A percentile compares a stretch with the other conserved stretches of the same genome.
Conservation (phyloP, 192 early-diverging fungal species). For the Mortierella antarctica region DNA sequence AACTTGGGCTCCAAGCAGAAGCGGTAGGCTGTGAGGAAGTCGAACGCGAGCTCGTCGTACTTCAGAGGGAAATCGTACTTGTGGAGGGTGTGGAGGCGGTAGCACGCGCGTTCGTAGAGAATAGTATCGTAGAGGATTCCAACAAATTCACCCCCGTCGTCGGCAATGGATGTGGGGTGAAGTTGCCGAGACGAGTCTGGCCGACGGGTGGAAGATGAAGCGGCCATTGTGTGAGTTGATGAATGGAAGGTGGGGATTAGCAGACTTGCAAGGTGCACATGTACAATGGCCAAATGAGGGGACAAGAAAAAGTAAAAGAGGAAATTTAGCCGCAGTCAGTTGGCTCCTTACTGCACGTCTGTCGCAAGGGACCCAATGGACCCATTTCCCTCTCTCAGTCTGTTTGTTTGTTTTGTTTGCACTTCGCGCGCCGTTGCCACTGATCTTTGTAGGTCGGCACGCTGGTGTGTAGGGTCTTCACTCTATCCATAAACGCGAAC, state of each 20-base stretch:
- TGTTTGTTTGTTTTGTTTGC: no score
- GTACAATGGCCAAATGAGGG: no score
- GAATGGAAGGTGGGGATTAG: not conserved
- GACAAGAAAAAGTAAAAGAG: no score
- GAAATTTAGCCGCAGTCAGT: no score
- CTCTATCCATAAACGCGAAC: no score
- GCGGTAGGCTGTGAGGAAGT: conserved; percentile 17
- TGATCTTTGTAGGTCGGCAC: no score
- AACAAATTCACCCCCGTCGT: conserved; percentile 31
- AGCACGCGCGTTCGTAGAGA: conserved; percentile 37
- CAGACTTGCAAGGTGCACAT: no score
- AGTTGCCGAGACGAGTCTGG: not conserved
- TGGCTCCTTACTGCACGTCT: no score
- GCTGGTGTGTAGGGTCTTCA: no score
- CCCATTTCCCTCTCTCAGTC: no score
- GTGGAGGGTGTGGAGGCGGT: conserved; percentile 24
- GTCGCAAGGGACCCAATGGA: no score
- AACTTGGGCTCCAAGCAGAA: conserved; percentile 34
- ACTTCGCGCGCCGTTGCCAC: no score
- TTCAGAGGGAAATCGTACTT: conserved; percentile 36
- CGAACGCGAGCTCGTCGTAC: conserved; percentile 26
- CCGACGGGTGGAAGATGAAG: not conserved
- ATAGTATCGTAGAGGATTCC: conserved; percentile 34
- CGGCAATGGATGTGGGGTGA: not conserved
- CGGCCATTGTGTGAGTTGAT: not conserved